phyloP scores from a whole-genome alignment of 352 stramenopile genomes.

The Pythium pectinolyticum region DNA sequence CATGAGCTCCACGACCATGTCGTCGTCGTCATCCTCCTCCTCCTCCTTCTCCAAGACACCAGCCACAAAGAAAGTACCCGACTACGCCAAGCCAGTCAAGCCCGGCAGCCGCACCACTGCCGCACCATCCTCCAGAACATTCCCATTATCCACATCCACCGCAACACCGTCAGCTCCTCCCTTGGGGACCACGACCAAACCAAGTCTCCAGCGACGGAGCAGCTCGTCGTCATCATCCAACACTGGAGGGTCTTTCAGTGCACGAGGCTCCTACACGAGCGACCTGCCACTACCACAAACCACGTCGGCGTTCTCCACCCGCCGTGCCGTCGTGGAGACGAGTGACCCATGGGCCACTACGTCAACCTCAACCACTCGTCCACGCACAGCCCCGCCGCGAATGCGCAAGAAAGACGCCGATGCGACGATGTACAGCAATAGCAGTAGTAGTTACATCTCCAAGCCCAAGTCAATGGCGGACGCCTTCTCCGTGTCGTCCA shows the following conservation, averaged over 20 bases:
- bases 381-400: conserved; percentile 26
- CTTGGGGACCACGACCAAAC: neutral
- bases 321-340: conserved; percentile 20
- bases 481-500: neutral
- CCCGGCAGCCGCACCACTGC: conserved; percentile 1
- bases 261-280: conserved; percentile 17
- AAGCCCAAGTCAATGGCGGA: neutral
- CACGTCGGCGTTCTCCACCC: conserved; percentile 16
- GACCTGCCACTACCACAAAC: conserved; percentile 21
- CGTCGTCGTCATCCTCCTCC: too few relatives aligned
- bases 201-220: conserved; percentile 11
- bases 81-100: conserved; percentile 14
- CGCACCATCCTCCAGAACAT: neutral
- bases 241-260: conserved; percentile 20
- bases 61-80: neutral
- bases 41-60: conserved; percentile 1
- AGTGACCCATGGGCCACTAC: conserved; percentile 12
- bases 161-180: neutral
- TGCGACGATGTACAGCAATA: neutral
- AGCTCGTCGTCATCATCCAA: conserved; percentile 1
- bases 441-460: too few relatives aligned
- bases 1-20: conserved; percentile 14
- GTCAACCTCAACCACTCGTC: neutral
- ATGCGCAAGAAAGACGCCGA: conserved; percentile 29
- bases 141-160: neutral